Percentiles rank a stretch among this genome's conserved stretches.
Evolutionary conservation across 805 yeast genomes (phyloP).

Genomic region (Candida pini): DNA sequence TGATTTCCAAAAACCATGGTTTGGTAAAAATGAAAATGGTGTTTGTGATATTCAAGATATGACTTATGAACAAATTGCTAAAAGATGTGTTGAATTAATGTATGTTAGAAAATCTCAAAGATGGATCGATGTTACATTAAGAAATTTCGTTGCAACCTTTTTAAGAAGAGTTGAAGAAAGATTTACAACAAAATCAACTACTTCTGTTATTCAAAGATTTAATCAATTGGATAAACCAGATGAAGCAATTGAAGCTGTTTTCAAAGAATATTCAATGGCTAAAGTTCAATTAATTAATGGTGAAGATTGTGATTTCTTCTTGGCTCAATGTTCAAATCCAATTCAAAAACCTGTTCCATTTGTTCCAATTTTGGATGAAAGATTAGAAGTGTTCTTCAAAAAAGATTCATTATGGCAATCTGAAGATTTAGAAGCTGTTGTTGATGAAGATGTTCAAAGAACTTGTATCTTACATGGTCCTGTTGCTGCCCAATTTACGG

Average conservation of each 20-base stretch:
- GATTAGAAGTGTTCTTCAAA: conserved; percentile 94
- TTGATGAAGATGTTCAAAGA: conserved; percentile 93
- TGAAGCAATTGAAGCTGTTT: conserved; percentile 51
- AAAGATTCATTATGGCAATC: conserved; percentile 99
- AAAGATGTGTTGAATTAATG: conserved; percentile 82
- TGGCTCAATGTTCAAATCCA: conserved; percentile 77
- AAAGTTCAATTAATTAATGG: conserved; percentile 81
- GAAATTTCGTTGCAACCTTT: conserved; percentile 82
- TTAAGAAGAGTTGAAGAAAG: conserved; percentile 97
- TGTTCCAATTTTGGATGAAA: conserved; percentile 90
- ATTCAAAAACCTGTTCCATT: conserved; percentile 96
- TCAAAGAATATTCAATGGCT: conserved; percentile 67
- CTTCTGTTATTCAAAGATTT: conserved; percentile 72
- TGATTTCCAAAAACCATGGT: conserved; percentile 98
- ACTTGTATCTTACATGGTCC: conserved; percentile 99
- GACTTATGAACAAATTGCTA: conserved; percentile 90
- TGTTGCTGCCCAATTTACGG: conserved; percentile 92
- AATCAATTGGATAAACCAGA: conserved; percentile 65
- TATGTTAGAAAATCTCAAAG: conserved; percentile 69
- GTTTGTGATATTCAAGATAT: conserved; percentile 89
- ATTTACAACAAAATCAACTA: conserved; percentile 53
- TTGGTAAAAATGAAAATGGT: conserved; percentile 70
- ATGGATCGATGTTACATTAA: conserved; percentile 85
- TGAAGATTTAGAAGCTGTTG: conserved; percentile 93
- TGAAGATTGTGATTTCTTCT: conserved; percentile 92